phyloP scores from a whole-genome alignment of 352 stramenopile genomes.

The Pelagophyceae sp. region DNA sequence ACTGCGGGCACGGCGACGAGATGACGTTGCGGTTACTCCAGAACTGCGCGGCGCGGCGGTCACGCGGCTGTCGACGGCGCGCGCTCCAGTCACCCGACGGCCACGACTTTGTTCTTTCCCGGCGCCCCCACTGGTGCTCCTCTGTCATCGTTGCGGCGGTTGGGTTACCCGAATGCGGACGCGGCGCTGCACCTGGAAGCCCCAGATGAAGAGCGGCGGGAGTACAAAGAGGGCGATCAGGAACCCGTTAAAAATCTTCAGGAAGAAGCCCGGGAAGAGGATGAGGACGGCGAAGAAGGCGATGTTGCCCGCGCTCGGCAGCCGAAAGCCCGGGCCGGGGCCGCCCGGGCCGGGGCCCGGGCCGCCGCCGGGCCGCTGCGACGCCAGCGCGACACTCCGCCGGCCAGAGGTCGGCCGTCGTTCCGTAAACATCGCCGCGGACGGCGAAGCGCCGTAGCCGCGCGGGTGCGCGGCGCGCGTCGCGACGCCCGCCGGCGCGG shows the following conservation, averaged over 20 bases:
- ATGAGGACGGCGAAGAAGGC: background rate
- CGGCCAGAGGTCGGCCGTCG: background rate
- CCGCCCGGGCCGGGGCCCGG: too few relatives aligned
- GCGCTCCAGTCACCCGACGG: too few relatives aligned
- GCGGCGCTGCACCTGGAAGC: too few relatives aligned
- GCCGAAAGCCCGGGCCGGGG: background rate
- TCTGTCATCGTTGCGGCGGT: too few relatives aligned
- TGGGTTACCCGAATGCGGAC: too few relatives aligned
- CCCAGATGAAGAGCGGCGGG: background rate
- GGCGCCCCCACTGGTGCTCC: too few relatives aligned
- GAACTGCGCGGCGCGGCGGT: too few relatives aligned
- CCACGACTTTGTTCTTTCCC: too few relatives aligned
- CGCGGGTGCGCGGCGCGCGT: too few relatives aligned
- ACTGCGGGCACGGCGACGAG: background rate
- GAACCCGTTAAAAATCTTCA: background rate
- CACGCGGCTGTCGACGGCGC: too few relatives aligned
- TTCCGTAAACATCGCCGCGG: background rate
- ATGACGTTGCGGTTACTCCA: background rate
- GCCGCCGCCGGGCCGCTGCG: too few relatives aligned
- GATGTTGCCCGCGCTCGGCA: background rate
- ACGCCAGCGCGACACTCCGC: background rate
- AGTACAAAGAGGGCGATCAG: background rate
- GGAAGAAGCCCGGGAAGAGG: constrained; percentile 15
- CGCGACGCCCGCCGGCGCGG: too few relatives aligned
- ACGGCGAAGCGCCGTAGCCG: background rate